Evolutionary conservation across 2,329 filamentous ascomycete species (phyloP), one percentile per base, ranked within the genome.

Genomic region (Pseudonectria buxi): DNA sequence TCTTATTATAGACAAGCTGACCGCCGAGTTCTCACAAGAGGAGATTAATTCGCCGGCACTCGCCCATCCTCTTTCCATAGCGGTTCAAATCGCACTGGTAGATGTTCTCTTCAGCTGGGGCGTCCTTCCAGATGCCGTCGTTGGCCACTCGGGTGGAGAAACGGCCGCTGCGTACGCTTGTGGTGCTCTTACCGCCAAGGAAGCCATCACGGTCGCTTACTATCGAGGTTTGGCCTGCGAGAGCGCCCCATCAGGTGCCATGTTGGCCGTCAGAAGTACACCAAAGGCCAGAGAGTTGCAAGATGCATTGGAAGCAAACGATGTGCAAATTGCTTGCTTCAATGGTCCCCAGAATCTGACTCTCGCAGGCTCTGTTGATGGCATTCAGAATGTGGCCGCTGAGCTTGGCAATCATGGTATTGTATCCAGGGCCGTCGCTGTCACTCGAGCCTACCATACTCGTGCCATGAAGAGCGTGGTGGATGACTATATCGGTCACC

Each of bases 261-360:
- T 49, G 46, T 6, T 49, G 26, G 46, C 46, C 11, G 36, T 41
- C 2, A 24, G 39, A 37, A 50, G 46, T 14, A 18, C 44, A 22
- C 42, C 46, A 11, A 28, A 48, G 2, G 39, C 44, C 1, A 49
- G 41, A 6, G 44, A 40, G 30, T 24, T 49, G 9, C 39, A 44
- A 16, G 46, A 46, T 28, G 14, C 42, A 15, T 18, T 49, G 29
- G 26, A 48, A 22, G 30, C 35, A 32, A 32, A 49, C 5, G 34
- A 44, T 26, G 46, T 49, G 22, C 46, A 49, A 26, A 50, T 49
- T 40, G 41, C 46, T 0, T 49, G 46, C 26, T 50, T 49, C 36
- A 49, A 49, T 7, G 46, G 46, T 13, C 46, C 46, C 16, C 37
- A 49, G 32, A 49, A 49, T 4, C 31, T 49, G 2, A 50, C 46